A percentile compares a stretch with the other conserved stretches of the same genome.
Conservation (phyloP, 2,329 filamentous ascomycete species). For the Geoglossum cookeanum region DNA sequence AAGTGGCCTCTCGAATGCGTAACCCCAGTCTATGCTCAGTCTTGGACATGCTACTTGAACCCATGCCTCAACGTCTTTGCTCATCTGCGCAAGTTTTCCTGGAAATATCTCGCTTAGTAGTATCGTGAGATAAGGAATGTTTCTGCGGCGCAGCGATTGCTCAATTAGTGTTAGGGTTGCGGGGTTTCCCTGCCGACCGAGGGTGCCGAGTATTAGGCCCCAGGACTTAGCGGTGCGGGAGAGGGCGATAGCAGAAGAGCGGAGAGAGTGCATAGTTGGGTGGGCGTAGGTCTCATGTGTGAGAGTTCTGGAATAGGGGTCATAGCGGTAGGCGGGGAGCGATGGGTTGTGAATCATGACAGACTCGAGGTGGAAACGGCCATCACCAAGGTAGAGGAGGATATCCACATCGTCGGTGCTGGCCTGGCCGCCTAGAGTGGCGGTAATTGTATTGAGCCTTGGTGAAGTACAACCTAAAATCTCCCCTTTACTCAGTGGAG, state of each 20-base stretch:
- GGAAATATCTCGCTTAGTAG: constrained; percentile 92
- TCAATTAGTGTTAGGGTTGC: constrained; percentile 82
- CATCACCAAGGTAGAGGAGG: constrained; percentile 79
- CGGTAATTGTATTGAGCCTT: constrained; percentile 30
- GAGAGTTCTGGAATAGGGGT: constrained; percentile 82
- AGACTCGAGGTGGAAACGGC: constrained; percentile 87
- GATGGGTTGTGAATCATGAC: constrained; percentile 97
- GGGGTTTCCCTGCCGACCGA: constrained; percentile 89
- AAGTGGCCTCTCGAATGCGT: constrained; percentile 76
- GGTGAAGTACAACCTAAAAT: constrained; percentile 96
- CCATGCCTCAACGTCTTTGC: constrained; percentile 77
- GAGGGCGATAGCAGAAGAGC: constrained; percentile 54
- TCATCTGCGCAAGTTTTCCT: constrained; percentile 83
- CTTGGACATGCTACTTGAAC: constrained; percentile 96
- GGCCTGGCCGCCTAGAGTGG: constrained; percentile 22
- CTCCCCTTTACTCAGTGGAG: constrained; percentile 82
- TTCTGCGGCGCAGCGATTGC: constrained; percentile 46
- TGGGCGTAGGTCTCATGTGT: constrained; percentile 87
- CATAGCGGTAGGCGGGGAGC: constrained; percentile 85
- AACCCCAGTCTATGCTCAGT: constrained; percentile 96
- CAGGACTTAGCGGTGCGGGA: constrained; percentile 69
- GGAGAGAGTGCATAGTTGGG: constrained; percentile 68
- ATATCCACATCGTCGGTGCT: constrained; percentile 43
- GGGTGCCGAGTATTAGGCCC: constrained; percentile 82
- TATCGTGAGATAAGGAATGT: constrained; percentile 67